Percentiles rank a stretch among this genome's conserved stretches.
Conservation (phyloP, 2,329 filamentous ascomycete genomes). For the Scedosporium dehoogii region DNA sequence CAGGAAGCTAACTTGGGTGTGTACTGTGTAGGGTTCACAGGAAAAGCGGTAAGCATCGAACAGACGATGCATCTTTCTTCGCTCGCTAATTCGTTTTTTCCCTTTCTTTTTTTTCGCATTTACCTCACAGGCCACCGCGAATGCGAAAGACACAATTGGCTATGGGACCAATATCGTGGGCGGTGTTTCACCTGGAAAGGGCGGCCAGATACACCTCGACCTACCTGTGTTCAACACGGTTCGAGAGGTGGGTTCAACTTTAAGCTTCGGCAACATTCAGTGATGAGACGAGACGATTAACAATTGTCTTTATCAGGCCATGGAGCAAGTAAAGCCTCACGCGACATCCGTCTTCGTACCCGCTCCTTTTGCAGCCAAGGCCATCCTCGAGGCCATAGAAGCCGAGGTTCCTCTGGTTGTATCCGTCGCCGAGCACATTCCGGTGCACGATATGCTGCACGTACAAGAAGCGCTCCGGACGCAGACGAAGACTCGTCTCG, state of each 20-base stretch:
- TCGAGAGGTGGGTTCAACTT: neutral
- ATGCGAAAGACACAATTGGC: constrained; percentile 26
- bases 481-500: constrained; percentile 61
- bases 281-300: neutral
- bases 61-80: neutral
- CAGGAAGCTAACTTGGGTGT: neutral
- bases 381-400: constrained; percentile 67
- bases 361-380: constrained; percentile 53
- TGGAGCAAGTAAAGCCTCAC: constrained; percentile 37
- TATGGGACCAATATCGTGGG: constrained; percentile 28
- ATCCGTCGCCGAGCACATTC: constrained; percentile 71
- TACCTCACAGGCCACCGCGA: constrained; percentile 22
- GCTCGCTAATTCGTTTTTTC: neutral
- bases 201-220: constrained; percentile 20
- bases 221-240: constrained; percentile 26
- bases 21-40: constrained; percentile 24
- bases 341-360: constrained; percentile 67
- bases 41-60: constrained; percentile 20
- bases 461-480: constrained; percentile 59
- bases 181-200: constrained; percentile 27
- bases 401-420: constrained; percentile 70
- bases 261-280: neutral
- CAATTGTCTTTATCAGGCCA: constrained; percentile 17
- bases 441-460: constrained; percentile 66
- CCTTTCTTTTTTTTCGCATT: neutral